Conservation (phyloP, 2,329 filamentous ascomycete species). For the Aphanocladium album region DNA sequence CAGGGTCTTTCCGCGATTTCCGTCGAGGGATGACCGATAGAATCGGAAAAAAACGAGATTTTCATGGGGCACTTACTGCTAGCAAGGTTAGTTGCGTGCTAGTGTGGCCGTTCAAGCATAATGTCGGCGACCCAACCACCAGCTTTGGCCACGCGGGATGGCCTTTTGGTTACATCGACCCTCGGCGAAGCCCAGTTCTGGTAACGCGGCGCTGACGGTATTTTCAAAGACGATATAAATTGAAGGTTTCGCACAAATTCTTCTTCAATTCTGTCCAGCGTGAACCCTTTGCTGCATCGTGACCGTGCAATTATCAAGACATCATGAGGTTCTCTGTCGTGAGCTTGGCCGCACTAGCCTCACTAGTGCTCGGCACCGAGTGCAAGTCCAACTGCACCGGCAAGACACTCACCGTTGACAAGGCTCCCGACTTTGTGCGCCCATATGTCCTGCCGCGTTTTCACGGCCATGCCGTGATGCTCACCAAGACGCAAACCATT, state of each 20-base stretch:
- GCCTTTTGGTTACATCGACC: background rate
- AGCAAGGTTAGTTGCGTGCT: background rate
- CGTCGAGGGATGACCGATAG: background rate
- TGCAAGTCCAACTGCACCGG: background rate
- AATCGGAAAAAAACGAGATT: background rate
- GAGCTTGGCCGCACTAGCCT: background rate
- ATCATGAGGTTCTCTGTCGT: slow-evolving; percentile 1
- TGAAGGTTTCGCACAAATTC: background rate
- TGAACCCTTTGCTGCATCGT: no score
- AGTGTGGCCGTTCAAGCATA: background rate
- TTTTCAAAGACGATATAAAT: background rate
- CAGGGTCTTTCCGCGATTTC: background rate
- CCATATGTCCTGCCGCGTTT: slow-evolving; percentile 23
- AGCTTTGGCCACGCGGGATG: background rate
- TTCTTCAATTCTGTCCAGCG: background rate
- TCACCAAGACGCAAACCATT: slow-evolving; percentile 20
- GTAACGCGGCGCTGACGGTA: background rate
- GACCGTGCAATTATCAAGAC: background rate
- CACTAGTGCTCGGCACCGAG: background rate
- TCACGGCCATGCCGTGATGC: slow-evolving; percentile 18
- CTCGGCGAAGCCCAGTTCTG: background rate
- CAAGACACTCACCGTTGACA: slow-evolving; percentile 15
- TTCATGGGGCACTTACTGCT: no score
- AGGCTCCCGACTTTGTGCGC: slow-evolving; percentile 18
- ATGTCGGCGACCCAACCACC: background rate